Conservation (phyloP, 2,329 filamentous ascomycete species). For the Penicillium sp. region DNA sequence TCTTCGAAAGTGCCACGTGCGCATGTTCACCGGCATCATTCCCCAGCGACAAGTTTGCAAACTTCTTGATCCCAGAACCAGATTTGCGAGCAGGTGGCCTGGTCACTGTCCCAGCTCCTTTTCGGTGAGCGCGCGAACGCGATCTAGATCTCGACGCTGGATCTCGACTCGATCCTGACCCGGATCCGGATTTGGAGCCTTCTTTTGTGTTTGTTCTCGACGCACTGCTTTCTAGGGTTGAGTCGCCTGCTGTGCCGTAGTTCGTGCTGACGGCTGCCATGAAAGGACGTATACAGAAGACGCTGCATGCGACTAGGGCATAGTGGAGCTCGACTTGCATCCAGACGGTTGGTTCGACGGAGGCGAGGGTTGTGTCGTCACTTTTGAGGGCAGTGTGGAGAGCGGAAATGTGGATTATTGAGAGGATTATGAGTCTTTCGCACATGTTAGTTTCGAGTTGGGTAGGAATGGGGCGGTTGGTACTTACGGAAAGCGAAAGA, state of each 20-base stretch:
- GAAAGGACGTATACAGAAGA: conserved; percentile 40
- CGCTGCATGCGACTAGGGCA: conserved; percentile 38
- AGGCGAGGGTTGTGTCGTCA: conserved; percentile 37
- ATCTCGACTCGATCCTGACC: conserved; percentile 8
- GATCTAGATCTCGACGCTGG: conserved; percentile 9
- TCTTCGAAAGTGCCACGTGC: neutral
- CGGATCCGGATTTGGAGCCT: conserved; percentile 19
- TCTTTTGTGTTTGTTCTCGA: conserved; percentile 21
- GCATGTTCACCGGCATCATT: neutral
- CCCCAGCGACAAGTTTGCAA: neutral
- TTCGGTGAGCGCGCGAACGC: neutral
- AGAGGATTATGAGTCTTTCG: conserved; percentile 29
- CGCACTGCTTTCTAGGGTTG: conserved; percentile 27
- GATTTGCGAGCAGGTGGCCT: neutral
- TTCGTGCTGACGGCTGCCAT: conserved; percentile 40
- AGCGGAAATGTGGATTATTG: conserved; percentile 37
- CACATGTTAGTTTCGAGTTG: neutral
- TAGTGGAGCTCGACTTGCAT: conserved; percentile 39
- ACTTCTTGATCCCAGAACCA: neutral
- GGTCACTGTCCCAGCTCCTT: neutral
- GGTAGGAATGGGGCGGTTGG: neutral
- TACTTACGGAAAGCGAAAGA: conserved; percentile 41
- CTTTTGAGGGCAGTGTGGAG: conserved; percentile 31
- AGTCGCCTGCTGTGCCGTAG: conserved; percentile 37
- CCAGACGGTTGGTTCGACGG: conserved; percentile 37